phyloP scores from a whole-genome alignment of 73 alveolate species.

The Tetrahymena elliotti region DNA sequence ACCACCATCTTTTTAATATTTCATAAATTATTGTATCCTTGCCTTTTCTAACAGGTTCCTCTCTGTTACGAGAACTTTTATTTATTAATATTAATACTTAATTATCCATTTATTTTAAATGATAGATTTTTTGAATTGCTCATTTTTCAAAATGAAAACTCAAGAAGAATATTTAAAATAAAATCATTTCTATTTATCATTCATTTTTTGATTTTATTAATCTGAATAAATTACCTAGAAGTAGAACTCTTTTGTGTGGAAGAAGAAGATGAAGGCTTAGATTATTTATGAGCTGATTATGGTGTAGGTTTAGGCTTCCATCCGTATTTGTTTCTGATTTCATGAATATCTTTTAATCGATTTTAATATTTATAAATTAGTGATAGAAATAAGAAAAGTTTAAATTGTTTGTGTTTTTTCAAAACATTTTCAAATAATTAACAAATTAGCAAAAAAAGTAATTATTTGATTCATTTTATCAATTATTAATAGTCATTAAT shows the following conservation, averaged over 20 bases:
- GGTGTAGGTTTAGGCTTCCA: neutral
- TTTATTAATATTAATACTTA: too few relatives aligned
- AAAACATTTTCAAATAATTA: too few relatives aligned
- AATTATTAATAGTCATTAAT: neutral
- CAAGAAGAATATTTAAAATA: too few relatives aligned
- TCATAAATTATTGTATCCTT: slow-evolving; percentile 19
- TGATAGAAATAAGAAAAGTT: neutral
- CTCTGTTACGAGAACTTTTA: neutral
- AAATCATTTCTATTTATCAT: too few relatives aligned
- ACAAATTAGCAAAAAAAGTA: neutral
- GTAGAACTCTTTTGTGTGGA: neutral
- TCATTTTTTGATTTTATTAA: neutral
- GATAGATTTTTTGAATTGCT: too few relatives aligned
- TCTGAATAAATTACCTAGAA: neutral
- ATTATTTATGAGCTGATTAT: neutral
- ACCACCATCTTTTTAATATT: slow-evolving; percentile 73
- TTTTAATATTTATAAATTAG: neutral
- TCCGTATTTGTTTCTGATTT: neutral
- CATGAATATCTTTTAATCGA: neutral
- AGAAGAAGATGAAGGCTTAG: neutral
- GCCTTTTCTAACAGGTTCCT: neutral
- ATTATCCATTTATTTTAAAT: too few relatives aligned
- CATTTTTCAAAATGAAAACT: too few relatives aligned
- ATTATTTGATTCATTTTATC: too few relatives aligned
- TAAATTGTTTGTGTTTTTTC: neutral